Percentiles rank a stretch among this genome's conserved stretches.
phyloP scores from a whole-genome alignment of 2,329 filamentous ascomycete species.

The Helicocarpus griseus region DNA sequence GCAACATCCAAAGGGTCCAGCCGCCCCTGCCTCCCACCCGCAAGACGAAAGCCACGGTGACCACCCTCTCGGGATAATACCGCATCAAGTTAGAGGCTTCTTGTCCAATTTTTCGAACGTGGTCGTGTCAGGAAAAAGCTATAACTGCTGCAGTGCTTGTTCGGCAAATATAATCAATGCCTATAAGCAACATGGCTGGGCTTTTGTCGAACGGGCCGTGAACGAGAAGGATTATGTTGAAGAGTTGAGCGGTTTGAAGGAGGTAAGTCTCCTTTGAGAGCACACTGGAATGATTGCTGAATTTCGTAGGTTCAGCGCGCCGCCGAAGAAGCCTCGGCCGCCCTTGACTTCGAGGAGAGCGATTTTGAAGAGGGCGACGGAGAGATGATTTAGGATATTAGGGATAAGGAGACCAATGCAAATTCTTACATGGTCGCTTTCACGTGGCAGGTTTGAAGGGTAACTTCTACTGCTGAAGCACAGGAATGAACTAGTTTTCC shows the following conservation, averaged over 20 bases:
- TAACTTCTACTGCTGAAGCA: background rate
- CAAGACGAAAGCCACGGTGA: conserved; percentile 25
- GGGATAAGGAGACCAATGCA: background rate
- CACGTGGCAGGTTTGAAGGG: background rate
- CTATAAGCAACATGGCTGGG: conserved; percentile 49
- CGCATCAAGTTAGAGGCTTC: conserved; percentile 56
- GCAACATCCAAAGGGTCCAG: conserved; percentile 60
- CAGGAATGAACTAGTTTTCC: background rate
- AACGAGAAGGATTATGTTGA: conserved; percentile 55
- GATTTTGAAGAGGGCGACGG: conserved; percentile 4
- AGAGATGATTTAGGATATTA: conserved; percentile 1
- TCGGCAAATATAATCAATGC: conserved; percentile 44
- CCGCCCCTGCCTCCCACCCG: conserved; percentile 30
- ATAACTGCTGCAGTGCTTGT: conserved; percentile 55
- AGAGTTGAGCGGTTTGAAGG: conserved; percentile 51
- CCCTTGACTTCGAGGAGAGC: conserved; percentile 36
- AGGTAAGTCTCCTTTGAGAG: conserved; percentile 31
- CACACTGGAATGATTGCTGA: conserved; percentile 14
- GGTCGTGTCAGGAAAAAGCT: conserved; percentile 47
- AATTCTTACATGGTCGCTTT: background rate
- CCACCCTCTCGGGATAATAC: conserved; percentile 44
- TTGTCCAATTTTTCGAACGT: conserved; percentile 51
- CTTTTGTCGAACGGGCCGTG: conserved; percentile 50
- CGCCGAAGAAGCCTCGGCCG: conserved; percentile 36
- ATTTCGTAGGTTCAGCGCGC: conserved; percentile 31